Base-by-base conservation (phyloP, 2,329 filamentous ascomycete genomes). In the Didymella arachidicola region DNA sequence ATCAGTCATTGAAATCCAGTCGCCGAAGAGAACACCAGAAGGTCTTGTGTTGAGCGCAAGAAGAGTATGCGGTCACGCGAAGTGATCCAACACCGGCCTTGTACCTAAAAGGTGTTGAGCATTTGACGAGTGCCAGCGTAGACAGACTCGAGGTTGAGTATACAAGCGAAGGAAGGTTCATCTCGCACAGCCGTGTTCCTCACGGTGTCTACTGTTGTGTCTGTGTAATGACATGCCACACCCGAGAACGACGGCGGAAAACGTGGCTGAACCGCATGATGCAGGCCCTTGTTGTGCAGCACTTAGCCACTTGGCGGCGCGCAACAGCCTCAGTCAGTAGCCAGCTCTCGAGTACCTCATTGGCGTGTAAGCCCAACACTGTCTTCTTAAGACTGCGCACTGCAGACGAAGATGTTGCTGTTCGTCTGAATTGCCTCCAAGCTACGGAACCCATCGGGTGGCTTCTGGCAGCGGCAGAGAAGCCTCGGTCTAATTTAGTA, bases 401-500 rank as follows among this genome's bases (percentile, higher is more conserved):
- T 41, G 27, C 41, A 16, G 39, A 36, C 38, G 22, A 29, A 38
- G 30, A 19, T 47, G 25, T 46, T 32, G 25, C 45, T 30, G 46
- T n/a, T 36, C 22, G 29, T 44, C 44, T 53, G 39, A 34, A 26
- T 16, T 8, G 18, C 32, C 18, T 39, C 41, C 26, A 8, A 30
- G 54, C 42, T 27, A 36, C 55, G 55, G 59, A 41, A 52, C 39
- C 47, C 34, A 22, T 53, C 47, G 55, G 51, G 44, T 47, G 41
- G 14, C 25, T 36, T 53, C 39, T 32, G 22, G 25, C 11, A 22
- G 51, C 41, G 41, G 27, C 38, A 55, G 29, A 48, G 43, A 26
- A 45, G 45, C 59, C 55, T 61, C 59, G 59, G 59, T 46, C 55
- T 6, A 42, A 29, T 25, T n/a, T 7, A 16, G 12, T 12, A n/a